Evolutionary conservation across 148 eudicot genomes (phyloP).

Genomic region (Dysphania ambrosioides): DNA sequence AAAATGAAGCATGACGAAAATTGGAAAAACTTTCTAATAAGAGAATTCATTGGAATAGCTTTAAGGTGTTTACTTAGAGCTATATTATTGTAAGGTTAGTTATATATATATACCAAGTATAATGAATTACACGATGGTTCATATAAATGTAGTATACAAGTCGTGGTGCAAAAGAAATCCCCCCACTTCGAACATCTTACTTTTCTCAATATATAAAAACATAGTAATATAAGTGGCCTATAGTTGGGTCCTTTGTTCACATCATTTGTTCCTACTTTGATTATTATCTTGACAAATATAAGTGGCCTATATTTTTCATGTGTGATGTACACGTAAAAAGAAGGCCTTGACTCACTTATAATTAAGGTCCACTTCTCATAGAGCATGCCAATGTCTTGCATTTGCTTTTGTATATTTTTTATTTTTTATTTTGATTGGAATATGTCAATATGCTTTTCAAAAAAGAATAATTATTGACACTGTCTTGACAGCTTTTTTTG

Average conservation of each 20-base stretch:
- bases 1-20: conserved; percentile 9
- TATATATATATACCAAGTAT: no score
- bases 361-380: not conserved
- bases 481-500: not conserved
- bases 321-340: not conserved
- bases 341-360: no score
- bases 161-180: no score
- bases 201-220: not conserved
- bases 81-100: not conserved
- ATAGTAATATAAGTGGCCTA: not conserved
- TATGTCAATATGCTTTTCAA: not conserved
- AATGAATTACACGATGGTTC: not conserved
- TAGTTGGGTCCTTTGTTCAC: no score
- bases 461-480: not conserved
- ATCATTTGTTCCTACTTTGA: no score
- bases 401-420: not conserved
- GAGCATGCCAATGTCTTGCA: not conserved
- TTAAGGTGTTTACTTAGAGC: not conserved
- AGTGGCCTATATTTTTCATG: not conserved
- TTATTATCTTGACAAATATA: no score
- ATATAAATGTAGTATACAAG: not conserved
- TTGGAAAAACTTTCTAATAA: not conserved
- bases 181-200: not conserved
- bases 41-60: not conserved
- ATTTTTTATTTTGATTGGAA: not conserved